Conservation (phyloP, 352 stramenopile species). For the Saprolegnia parasitica region DNA sequence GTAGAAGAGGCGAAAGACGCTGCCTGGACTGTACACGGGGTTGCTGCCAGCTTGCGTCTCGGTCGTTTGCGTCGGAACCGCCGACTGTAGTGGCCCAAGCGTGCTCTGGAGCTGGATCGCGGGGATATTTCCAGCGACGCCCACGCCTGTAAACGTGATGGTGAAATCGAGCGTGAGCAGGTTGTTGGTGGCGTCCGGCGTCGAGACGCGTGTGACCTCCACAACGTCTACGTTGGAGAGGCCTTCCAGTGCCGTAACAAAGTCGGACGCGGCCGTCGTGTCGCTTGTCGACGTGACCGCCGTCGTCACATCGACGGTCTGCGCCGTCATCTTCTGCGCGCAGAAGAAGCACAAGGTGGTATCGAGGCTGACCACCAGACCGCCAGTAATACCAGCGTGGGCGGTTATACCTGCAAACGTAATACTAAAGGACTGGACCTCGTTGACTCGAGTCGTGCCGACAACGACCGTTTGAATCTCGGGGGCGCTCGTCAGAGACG, state of each 20-base stretch:
- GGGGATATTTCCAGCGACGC: slow-evolving; percentile 84
- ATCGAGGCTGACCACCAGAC: slow-evolving; percentile 55
- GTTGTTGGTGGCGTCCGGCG: slow-evolving; percentile 28
- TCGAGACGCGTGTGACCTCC: slow-evolving; percentile 34
- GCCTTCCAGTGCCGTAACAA: slow-evolving; percentile 35
- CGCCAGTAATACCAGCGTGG: slow-evolving; percentile 45
- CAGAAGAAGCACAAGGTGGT: slow-evolving; percentile 65
- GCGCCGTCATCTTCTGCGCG: slow-evolving; percentile 50
- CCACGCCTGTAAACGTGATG: slow-evolving; percentile 80
- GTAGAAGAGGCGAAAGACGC: slow-evolving; percentile 53
- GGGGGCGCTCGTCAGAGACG: slow-evolving; percentile 57
- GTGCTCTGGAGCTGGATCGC: slow-evolving; percentile 46
- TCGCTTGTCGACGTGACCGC: slow-evolving; percentile 36
- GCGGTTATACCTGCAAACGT: slow-evolving; percentile 61
- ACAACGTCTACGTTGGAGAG: slow-evolving; percentile 63
- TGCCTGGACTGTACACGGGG: slow-evolving; percentile 37
- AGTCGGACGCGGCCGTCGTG: slow-evolving; percentile 21
- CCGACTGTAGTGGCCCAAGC: slow-evolving; percentile 35
- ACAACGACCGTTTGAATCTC: slow-evolving; percentile 88
- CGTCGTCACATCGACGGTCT: slow-evolving; percentile 41
- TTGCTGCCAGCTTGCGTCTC: slow-evolving; percentile 42
- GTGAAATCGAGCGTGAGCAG: slow-evolving; percentile 74
- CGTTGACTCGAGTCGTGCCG: slow-evolving; percentile 50
- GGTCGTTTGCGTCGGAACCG: slow-evolving; percentile 40
- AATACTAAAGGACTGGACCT: slow-evolving; percentile 84